Evolutionary conservation across 805 yeast species (phyloP), one percentile per base, ranked within the genome.

Genomic region (Debaryomyces maramus): DNA sequence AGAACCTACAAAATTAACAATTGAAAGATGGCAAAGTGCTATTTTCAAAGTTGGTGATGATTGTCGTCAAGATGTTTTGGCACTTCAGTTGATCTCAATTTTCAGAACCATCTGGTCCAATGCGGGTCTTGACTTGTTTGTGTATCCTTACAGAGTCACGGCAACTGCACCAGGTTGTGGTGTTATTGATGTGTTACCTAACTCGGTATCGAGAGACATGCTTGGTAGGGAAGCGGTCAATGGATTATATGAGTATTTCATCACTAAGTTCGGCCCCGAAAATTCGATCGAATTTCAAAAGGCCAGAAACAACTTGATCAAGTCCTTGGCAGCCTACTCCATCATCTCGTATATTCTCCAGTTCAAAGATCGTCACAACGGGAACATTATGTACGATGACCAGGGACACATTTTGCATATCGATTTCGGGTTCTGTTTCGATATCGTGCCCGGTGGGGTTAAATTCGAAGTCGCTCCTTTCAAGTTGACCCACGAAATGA

Each of bases 81-180:
- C 97, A 0, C 70, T 93, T 43, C 99, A 93, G 59, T 71, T 93
- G 56, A 85, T 95, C 42, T 85, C 97, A 3, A 82, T 93, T 26
- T 93, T 95, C 73, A 77, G 96, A 53, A 81, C 91, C 32, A 87
- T 93, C 38, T 93, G 97, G 95, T 78, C 80, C 46, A 77, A 80
- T 47, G 81, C 86, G 9, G 98, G 98, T 1, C 71, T 93, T 46
- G 98, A 93, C 60, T 77, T 91, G 31, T 93, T 74, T 62, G 95
- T 93, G 18, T 95, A 80, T 66, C 99, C 99, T 1, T 78, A 93
- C 63, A 71, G 97, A 49, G 99, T 93, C 18, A 90, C 97, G 0
- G 99, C 99, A 1, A 93, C 99, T 7, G 97, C 96, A 2, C 98
- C 99, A 1, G 99, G 99, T 0, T 90, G 98, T 70, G 99, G 99